Conservation (phyloP, 257 asterid species). For the Echium plantagineum region DNA sequence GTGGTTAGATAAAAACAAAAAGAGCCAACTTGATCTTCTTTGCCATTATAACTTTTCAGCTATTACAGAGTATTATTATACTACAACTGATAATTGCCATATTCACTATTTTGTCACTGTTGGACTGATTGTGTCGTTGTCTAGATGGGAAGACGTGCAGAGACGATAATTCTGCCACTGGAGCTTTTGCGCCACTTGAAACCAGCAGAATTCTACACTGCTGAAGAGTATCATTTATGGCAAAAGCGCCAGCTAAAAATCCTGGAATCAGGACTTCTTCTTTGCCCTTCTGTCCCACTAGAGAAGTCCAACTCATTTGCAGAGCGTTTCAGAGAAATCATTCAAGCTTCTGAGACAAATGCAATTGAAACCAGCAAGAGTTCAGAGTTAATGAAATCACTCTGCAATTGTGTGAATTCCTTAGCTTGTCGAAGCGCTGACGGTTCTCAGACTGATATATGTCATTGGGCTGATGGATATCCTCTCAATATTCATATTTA, state of each 20-base stretch:
- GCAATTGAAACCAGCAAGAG: conserved; percentile 61
- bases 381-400: conserved; percentile 48
- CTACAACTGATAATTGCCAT: too few relatives aligned
- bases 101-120: too few relatives aligned
- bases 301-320: conserved; percentile 36
- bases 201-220: conserved; percentile 55
- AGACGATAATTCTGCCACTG: conserved; percentile 73
- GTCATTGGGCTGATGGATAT: conserved; percentile 95
- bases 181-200: conserved; percentile 63
- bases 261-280: conserved; percentile 69
- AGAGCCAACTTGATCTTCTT: too few relatives aligned
- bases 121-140: not conserved
- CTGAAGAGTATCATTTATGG: conserved; percentile 54
- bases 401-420: conserved; percentile 41
- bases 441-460: conserved; percentile 48
- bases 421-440: conserved; percentile 77
- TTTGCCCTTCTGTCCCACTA: conserved; percentile 58
- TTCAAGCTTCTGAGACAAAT: conserved; percentile 37
- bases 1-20: too few relatives aligned
- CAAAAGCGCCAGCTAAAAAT: conserved; percentile 62
- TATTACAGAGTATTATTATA: too few relatives aligned
- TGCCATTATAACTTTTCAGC: too few relatives aligned
- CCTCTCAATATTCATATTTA: conserved; percentile 72
- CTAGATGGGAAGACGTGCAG: conserved; percentile 76
- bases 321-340: conserved; percentile 46